Evolutionary conservation across 441 rosid species (phyloP).

Genomic region (Populus tomentosa): DNA sequence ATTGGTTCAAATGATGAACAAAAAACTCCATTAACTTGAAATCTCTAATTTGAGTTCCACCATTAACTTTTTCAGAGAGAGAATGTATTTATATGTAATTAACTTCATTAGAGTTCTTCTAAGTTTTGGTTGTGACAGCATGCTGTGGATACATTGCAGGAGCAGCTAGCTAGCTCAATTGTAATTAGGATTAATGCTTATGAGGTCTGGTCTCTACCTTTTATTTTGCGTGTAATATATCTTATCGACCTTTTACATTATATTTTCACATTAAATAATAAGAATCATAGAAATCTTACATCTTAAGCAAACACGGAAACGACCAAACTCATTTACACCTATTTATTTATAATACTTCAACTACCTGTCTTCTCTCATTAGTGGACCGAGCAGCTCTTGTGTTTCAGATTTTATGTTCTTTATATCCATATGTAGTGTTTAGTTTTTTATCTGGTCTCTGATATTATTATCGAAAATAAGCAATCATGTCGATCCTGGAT

Average conservation of each 20-base stretch:
- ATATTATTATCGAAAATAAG: neutral
- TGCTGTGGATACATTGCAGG: neutral
- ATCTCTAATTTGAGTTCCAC: neutral
- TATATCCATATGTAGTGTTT: neutral
- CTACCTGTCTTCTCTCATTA: neutral
- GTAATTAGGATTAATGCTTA: neutral
- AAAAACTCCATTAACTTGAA: neutral
- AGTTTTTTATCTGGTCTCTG: conserved; percentile 8
- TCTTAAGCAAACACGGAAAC: conserved; percentile 7
- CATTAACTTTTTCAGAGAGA: neutral
- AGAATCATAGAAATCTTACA: conserved; percentile 5
- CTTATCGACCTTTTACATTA: neutral
- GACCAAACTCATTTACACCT: neutral
- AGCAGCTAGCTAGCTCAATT: neutral
- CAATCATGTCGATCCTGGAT: conserved; percentile 78
- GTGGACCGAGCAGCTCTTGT: neutral
- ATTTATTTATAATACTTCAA: neutral
- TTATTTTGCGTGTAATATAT: neutral
- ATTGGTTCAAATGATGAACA: neutral
- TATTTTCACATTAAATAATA: neutral
- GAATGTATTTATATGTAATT: neutral
- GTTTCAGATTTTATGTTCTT: neutral
- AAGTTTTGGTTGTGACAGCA: neutral
- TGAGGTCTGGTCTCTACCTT: neutral
- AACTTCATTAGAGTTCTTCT: neutral